Evolutionary conservation across 139 green algal genomes (phyloP), one percentile per base, ranked within the genome.

Genomic region (Coelastrella sp.): DNA sequence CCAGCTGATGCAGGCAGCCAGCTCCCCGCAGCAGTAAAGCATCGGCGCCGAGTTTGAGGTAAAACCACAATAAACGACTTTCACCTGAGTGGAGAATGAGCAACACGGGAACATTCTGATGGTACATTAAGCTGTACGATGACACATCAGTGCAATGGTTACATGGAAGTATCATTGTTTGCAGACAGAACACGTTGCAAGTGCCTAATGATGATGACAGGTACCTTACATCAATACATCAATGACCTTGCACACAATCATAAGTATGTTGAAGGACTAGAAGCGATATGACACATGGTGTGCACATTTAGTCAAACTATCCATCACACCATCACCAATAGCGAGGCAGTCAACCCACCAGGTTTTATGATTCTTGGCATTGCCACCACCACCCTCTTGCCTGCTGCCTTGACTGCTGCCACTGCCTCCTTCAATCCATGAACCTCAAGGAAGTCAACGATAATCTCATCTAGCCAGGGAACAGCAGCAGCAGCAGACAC

Each of bases 371-470:
- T 69, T 15, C 62, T 38, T 38, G 62, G 62, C 62, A 69, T 13
- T 43, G 62, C 62, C 27, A 69, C 62, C 62, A 69, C 62, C 9
- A 15, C 69, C 69, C 62, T 41, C 66, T 91, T 89, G 32, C 92
- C 91, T 1, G 90, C 87, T 0, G 30, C 84, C 60, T 87, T 69
- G 32, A 97, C 94, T 38, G 72, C 60, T 3, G 64, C 68, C 34
- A 95, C 91, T 23, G 89, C 86, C 77, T 95, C 91, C 79, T 91
- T 90, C 59, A 98, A 91, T 0, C 95, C 95, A n/a, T 97, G 92
- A 53, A 88, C 90, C 83, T 96, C 93, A 5, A 98, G 81, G 80
- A 98, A 98, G 89, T 98, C 95, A 4, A 97, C 79, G 25, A 94
- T 86, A 38, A 98, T 84, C 82, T 98, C 95, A 2, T 89, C 13